These are phyloP conservation scores for Amanita subjunquillea DNA, from an alignment of 768 basidiomycete species.

Conservation along the genomic window DNA sequence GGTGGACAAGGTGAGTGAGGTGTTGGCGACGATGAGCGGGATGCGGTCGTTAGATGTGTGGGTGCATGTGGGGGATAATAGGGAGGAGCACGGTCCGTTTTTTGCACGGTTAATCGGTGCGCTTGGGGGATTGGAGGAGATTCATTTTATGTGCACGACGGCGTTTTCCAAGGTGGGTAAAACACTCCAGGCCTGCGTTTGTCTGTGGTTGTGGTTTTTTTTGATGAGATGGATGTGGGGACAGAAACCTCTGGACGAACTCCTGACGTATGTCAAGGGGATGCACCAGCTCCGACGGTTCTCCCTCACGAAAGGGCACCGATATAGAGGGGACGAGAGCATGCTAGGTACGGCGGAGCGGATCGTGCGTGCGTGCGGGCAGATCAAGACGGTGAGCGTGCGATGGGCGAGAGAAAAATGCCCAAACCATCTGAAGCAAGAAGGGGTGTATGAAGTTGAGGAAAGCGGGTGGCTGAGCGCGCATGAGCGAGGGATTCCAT, in stretches of 20 bases:
- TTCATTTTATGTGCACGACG: constrained; percentile 44
- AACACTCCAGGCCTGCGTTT: neutral
- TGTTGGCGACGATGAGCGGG: constrained; percentile 23
- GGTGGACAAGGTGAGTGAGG: constrained; percentile 20
- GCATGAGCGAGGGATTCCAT: constrained; percentile 30
- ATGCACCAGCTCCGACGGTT: constrained; percentile 33
- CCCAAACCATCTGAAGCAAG: constrained; percentile 38
- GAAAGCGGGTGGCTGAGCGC: constrained; percentile 6
- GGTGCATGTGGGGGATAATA: constrained; percentile 21
- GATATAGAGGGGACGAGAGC: constrained; percentile 28
- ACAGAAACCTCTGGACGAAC: constrained; percentile 32
- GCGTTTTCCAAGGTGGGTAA: constrained; percentile 28
- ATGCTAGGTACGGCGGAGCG: constrained; percentile 33
- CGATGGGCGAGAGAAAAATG: constrained; percentile 39
- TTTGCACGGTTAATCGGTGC: constrained; percentile 24
- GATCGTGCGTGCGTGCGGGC: constrained; percentile 22
- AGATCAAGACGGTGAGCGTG: constrained; percentile 31
- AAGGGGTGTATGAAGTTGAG: constrained; percentile 26
- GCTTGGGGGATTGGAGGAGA: constrained; percentile 27
- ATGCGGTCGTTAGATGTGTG: constrained; percentile 37
- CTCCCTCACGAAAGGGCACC: constrained; percentile 38
- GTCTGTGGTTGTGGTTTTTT: no score
- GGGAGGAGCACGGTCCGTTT: constrained; percentile 12
- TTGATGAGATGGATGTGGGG: no score
- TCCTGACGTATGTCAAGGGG: constrained; percentile 24